Evolutionary conservation across 2,329 filamentous ascomycete species (phyloP).

Genomic region (Hortaea werneckii): DNA sequence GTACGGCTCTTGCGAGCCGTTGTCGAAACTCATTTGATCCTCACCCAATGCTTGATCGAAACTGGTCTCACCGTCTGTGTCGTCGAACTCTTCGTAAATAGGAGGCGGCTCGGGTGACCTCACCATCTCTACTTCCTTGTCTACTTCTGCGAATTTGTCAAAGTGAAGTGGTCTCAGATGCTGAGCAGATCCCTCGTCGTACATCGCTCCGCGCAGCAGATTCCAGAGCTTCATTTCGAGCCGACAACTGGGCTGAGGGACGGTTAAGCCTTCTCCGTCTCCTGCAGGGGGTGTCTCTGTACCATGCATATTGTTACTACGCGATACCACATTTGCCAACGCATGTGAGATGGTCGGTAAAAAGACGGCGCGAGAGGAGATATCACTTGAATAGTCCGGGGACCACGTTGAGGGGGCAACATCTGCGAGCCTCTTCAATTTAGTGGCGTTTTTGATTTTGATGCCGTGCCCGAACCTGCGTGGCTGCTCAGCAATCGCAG

Average conservation of each 20-base stretch:
- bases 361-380: conserved; percentile 22
- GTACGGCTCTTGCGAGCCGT: too few relatives aligned
- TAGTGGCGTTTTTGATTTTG: conserved; percentile 25
- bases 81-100: not conserved
- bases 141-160: not conserved
- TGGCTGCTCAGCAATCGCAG: conserved; percentile 24
- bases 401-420: conserved; percentile 32
- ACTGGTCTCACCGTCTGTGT: not conserved
- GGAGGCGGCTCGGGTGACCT: too few relatives aligned
- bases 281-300: not conserved
- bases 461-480: conserved; percentile 15
- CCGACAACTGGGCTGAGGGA: too few relatives aligned
- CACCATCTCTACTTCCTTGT: not conserved
- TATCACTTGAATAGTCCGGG: conserved; percentile 26
- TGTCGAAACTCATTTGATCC: too few relatives aligned
- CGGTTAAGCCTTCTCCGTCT: not conserved
- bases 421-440: conserved; percentile 25
- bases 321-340: conserved; percentile 4
- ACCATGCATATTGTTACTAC: too few relatives aligned
- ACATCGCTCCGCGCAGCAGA: not conserved
- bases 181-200: not conserved
- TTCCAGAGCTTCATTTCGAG: conserved; percentile 1
- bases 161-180: not conserved
- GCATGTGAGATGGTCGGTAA: conserved; percentile 30
- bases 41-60: too few relatives aligned